These are phyloP conservation scores for Spergularia marina DNA, from an alignment of 148 eudicot species.

Conservation along the genomic window DNA sequence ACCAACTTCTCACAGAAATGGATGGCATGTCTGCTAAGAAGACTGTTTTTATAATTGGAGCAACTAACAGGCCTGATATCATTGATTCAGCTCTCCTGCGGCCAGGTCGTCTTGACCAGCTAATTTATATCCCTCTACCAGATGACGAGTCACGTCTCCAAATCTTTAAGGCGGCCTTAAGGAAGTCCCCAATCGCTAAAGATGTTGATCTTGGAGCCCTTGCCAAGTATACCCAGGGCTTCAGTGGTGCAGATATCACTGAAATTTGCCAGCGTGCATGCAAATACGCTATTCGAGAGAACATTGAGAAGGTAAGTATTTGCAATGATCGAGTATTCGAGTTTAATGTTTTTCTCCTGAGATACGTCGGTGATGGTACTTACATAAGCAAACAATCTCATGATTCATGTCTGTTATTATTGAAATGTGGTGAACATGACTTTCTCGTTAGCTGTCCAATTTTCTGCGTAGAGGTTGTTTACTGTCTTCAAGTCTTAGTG, in stretches of 20 bases:
- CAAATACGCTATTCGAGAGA: conserved; percentile 84
- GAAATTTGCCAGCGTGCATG: conserved; percentile 91
- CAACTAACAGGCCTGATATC: conserved; percentile 88
- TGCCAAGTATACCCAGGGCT: conserved; percentile 89
- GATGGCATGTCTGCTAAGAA: conserved; percentile 94
- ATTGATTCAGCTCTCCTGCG: conserved; percentile 82
- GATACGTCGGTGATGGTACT: no score
- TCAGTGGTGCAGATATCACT: conserved; percentile 90
- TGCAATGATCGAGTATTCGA: neutral
- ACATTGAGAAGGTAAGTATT: conserved; percentile 72
- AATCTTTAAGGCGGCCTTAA: conserved; percentile 70
- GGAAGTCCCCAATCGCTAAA: conserved; percentile 78
- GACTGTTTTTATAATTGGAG: conserved; percentile 84
- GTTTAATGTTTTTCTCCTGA: no score
- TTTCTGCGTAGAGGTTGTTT: no score
- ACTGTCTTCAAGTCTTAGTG: no score
- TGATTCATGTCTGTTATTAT: no score
- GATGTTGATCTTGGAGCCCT: conserved; percentile 73
- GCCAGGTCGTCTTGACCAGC: conserved; percentile 89
- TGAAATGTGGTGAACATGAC: no score
- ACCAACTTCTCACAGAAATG: conserved; percentile 86
- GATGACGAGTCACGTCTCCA: conserved; percentile 78
- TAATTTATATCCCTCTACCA: conserved; percentile 84
- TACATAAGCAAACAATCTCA: no score
- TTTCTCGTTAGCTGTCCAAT: no score